These are phyloP conservation scores for Wickerhamiella shivajii DNA, from an alignment of 805 yeast genomes.

Conservation along the genomic window DNA sequence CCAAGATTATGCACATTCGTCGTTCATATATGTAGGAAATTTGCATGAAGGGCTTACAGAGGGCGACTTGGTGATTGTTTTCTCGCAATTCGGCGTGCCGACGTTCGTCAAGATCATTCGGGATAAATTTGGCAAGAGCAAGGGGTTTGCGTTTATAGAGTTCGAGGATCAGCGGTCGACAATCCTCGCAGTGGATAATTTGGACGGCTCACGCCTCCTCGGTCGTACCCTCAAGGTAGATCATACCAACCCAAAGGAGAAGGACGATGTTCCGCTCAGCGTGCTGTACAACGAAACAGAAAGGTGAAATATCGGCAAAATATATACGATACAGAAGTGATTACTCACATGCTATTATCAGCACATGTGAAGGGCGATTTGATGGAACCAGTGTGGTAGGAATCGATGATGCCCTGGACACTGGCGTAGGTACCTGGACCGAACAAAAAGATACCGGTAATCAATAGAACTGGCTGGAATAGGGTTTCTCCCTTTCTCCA, in stretches of 20 bases:
- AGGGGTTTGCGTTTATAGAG: conserved; percentile 69
- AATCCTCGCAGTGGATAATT: conserved; percentile 74
- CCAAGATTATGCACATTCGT: conserved; percentile 59
- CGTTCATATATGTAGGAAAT: conserved; percentile 65
- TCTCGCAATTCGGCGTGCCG: conserved; percentile 84
- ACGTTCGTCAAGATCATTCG: conserved; percentile 56
- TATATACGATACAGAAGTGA: no score
- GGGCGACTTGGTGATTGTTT: conserved; percentile 59
- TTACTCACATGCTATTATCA: no score
- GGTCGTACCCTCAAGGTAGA: conserved; percentile 2
- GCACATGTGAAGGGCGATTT: no score
- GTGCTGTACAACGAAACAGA: no score
- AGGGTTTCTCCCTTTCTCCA: no score
- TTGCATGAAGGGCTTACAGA: conserved; percentile 52
- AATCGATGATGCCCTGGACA: background rate
- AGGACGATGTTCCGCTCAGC: no score
- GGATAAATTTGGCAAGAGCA: conserved; percentile 51
- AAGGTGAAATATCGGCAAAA: no score
- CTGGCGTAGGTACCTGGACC: background rate
- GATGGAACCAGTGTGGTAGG: no score
- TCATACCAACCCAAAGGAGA: no score
- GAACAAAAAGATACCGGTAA: background rate
- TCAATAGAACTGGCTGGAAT: background rate
- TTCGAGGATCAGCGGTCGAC: conserved; percentile 73
- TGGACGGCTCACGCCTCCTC: conserved; percentile 41